These are phyloP conservation scores for Hanseniaspora valbyensis DNA, from an alignment of 805 yeast species.

Conservation along the genomic window DNA sequence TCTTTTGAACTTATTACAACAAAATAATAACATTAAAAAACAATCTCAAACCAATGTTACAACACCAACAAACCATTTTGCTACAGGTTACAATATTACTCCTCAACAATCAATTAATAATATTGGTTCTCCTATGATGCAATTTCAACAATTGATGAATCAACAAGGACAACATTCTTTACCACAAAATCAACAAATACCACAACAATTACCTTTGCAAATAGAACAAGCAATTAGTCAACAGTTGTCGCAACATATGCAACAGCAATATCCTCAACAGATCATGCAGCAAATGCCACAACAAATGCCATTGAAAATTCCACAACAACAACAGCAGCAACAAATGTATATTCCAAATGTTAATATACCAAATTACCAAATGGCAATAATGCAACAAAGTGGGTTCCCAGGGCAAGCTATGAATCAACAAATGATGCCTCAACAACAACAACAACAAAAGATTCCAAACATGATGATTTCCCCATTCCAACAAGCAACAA, in stretches of 20 bases:
- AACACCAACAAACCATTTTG: background rate
- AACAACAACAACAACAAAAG: slow-evolving; percentile 14
- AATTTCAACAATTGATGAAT: slow-evolving; percentile 1
- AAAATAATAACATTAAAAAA: background rate
- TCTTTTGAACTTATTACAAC: slow-evolving; percentile 5
- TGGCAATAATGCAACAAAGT: background rate
- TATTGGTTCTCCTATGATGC: background rate
- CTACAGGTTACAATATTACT: background rate
- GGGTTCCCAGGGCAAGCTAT: slow-evolving; percentile 4
- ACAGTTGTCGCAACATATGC: background rate
- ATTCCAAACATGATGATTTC: background rate
- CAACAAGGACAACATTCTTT: background rate
- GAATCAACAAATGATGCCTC: slow-evolving; percentile 12
- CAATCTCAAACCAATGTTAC: background rate
- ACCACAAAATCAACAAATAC: background rate
- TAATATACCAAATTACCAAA: background rate
- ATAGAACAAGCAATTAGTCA: background rate
- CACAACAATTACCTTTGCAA: background rate
- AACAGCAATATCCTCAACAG: background rate
- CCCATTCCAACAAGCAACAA: background rate
- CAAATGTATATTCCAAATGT: background rate
- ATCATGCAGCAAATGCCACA: background rate
- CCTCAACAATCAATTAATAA: background rate
- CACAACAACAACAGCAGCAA: background rate
- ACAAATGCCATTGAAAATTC: background rate